These are phyloP conservation scores for Populus hybrid DNA, from an alignment of 441 rosid genomes.

Conservation along the genomic window DNA sequence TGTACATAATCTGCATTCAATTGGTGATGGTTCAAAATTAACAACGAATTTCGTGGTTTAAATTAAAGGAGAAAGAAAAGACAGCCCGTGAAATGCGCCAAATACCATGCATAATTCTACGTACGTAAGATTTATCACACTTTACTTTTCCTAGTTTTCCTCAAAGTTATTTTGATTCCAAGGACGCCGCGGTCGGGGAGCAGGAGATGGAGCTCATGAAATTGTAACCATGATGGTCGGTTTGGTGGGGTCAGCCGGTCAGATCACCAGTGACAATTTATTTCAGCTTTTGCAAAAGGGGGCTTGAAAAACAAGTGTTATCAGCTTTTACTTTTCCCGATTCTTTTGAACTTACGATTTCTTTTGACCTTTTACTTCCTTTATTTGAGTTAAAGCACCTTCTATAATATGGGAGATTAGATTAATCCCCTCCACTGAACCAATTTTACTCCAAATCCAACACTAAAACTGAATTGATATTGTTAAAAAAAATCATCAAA, in stretches of 20 bases:
- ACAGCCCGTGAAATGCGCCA: neutral
- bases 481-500: too few species aligned
- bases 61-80: too few species aligned
- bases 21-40: neutral
- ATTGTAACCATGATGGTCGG: neutral
- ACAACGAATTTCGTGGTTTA: neutral
- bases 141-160: too few species aligned
- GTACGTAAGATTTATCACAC: neutral
- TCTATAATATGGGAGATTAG: neutral
- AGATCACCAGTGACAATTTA: neutral
- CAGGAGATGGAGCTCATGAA: neutral
- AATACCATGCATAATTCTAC: neutral
- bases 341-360: neutral
- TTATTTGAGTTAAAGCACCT: neutral
- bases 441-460: neutral
- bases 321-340: neutral
- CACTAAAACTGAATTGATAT: neutral
- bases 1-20: neutral
- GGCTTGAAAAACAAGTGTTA: neutral
- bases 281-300: neutral
- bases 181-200: too few species aligned
- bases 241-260: neutral
- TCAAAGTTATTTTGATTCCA: too few species aligned
- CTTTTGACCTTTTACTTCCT: too few species aligned
- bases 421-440: neutral